Evolutionary conservation across 345 rosid genomes (phyloP), one percentile per base, ranked within the genome.

Genomic region (Gossypium arboreum): DNA sequence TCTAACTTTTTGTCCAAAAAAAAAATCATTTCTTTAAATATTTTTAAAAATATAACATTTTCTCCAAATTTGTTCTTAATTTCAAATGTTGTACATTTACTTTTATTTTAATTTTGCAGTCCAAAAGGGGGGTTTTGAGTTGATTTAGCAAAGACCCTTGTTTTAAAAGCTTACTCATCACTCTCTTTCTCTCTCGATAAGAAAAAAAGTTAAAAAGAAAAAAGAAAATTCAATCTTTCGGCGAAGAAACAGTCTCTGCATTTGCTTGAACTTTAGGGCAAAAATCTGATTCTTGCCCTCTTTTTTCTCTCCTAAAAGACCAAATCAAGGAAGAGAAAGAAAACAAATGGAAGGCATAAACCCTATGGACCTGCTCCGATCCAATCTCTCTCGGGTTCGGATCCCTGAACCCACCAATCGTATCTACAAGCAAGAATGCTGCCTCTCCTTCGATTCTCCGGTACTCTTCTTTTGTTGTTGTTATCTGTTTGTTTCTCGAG

Each of bases 361-460:
- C 81, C 86, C 85, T 47, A 92, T 93, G 95, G 98, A 96, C 62
- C 78, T 89, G 75, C 95, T 96, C 83, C 98, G 99, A 85, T 92
- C 97, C 67, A 86, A 87, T 78, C 91, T 96, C 71, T 88, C 93
- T 71, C 92, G 99, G 75, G 99, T 96, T 75, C 98, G 97, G 91
- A 92, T 96, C 82, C 98, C 98, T 7, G 99, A 96, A 79, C 99
- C 98, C 2, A 93, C 99, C 58, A 91, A 90, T 71, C 99, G 98
- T 77, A 86, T 92, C 89, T 96, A 89, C 91, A 96, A 96, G 82
- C 92, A 92, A 13, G 98, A 96, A 85, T 96, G 99, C 83, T 90
- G 98, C 86, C 66, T 93, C 89, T 88, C 98, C 77, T 96, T 91
- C 83, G 99, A 90, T 61, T 81, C 97, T 81, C 97, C 94, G 87